Conservation (phyloP, 805 yeast genomes). For the Starmerella riodocensis region DNA sequence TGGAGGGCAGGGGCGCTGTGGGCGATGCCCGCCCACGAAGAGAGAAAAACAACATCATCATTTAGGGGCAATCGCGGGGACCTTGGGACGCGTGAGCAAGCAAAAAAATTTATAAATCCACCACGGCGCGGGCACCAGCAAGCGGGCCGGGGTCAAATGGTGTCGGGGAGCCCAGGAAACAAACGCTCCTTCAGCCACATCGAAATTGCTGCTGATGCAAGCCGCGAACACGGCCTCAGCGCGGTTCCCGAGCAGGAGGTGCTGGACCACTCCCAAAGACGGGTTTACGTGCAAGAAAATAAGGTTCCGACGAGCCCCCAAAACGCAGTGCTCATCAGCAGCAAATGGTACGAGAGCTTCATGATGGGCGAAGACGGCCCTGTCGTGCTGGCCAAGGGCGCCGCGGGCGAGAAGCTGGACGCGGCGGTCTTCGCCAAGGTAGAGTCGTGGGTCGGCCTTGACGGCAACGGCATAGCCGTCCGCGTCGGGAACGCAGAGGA, state of each 20-base stretch:
- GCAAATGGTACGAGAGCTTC: conserved; percentile 4
- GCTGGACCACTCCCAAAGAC: not conserved
- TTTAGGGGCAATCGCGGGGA: no score
- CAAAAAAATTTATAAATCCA: no score
- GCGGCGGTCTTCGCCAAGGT: conserved; percentile 2
- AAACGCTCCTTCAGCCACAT: conserved; percentile 2
- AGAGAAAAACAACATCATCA: not conserved
- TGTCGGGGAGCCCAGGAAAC: not conserved
- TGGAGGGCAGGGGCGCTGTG: no score
- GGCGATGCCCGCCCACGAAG: no score
- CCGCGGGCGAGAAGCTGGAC: conserved; percentile 10
- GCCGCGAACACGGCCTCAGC: not conserved
- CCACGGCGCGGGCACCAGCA: no score
- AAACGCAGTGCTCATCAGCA: conserved; percentile 1
- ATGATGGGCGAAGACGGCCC: conserved; percentile 4
- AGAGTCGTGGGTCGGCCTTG: conserved; percentile 11
- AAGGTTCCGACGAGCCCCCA: not conserved
- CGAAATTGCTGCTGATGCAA: not conserved
- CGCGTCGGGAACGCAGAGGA: conserved; percentile 7
- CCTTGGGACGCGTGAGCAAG: no score
- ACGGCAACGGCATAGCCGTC: conserved; percentile 1
- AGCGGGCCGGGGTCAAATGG: not conserved
- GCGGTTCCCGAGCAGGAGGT: not conserved
- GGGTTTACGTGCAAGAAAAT: not conserved
- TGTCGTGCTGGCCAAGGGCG: conserved; percentile 8